Percentiles rank a stretch among this genome's conserved stretches.
These are phyloP conservation scores for Pluteus cervinus DNA, from an alignment of 768 basidiomycete genomes.

Conservation along the genomic window DNA sequence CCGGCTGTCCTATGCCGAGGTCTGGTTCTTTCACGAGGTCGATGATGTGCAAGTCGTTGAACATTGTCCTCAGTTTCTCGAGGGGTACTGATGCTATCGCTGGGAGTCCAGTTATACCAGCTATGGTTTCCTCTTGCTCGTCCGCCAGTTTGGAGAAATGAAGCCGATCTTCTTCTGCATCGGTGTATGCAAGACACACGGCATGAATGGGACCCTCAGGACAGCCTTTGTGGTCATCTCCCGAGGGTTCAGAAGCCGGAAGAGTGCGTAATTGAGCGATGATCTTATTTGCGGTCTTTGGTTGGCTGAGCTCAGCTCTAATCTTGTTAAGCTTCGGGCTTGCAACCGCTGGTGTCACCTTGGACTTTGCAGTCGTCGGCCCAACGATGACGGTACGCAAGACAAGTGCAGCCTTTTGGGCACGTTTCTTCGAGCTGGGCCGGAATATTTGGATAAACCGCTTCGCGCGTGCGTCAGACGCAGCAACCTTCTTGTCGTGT, in stretches of 20 bases:
- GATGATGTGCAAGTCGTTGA: slow-evolving; percentile 59
- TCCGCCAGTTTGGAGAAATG: slow-evolving; percentile 53
- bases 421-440: slow-evolving; percentile 31
- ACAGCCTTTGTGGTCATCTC: slow-evolving; percentile 6
- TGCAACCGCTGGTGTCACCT: slow-evolving; percentile 34
- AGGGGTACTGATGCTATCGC: slow-evolving; percentile 44
- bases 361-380: slow-evolving; percentile 27
- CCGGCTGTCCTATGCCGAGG: slow-evolving; percentile 71
- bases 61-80: slow-evolving; percentile 39
- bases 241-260: slow-evolving; percentile 37
- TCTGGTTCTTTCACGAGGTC: slow-evolving; percentile 55
- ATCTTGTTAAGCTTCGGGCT: slow-evolving; percentile 54
- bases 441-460: neutral
- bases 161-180: slow-evolving; percentile 54
- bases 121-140: too few relatives aligned
- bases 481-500: slow-evolving; percentile 32
- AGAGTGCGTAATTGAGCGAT: slow-evolving; percentile 65
- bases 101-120: too few relatives aligned
- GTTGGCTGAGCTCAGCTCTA: slow-evolving; percentile 60
- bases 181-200: slow-evolving; percentile 62
- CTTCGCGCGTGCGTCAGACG: too few relatives aligned
- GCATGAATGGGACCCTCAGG: slow-evolving; percentile 60
- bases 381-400: slow-evolving; percentile 70
- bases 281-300: slow-evolving; percentile 63
- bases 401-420: slow-evolving; percentile 55